Percentiles rank a stretch among this genome's conserved stretches.
These are phyloP conservation scores for Fonsecaea pedrosoi DNA, from an alignment of 2,329 filamentous ascomycete species.

Conservation along the genomic window DNA sequence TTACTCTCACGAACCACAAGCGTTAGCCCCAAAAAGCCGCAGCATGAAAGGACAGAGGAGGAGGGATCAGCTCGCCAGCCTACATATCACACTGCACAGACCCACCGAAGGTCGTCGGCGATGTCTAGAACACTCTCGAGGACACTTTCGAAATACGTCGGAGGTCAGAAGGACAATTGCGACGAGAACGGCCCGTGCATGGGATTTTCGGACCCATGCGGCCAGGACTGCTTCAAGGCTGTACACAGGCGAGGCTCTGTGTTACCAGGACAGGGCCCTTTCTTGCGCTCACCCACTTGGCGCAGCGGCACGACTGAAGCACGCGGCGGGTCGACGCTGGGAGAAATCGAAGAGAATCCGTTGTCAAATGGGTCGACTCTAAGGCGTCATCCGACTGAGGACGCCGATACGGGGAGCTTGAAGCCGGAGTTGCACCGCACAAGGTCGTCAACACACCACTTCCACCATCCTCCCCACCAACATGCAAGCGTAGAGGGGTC, in stretches of 20 bases:
- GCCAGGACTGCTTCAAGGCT: slow-evolving; percentile 64
- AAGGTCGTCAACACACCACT: slow-evolving; percentile 38
- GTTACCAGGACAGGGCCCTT: slow-evolving; percentile 29
- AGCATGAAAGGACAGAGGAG: slow-evolving; percentile 13
- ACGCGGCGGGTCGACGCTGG: slow-evolving; percentile 22
- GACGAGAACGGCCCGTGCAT: slow-evolving; percentile 66
- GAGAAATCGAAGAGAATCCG: slow-evolving; percentile 26
- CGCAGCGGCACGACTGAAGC: slow-evolving; percentile 22
- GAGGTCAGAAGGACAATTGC: slow-evolving; percentile 58
- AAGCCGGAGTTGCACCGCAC: slow-evolving; percentile 28
- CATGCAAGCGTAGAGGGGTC: slow-evolving; percentile 22
- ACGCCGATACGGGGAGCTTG: slow-evolving; percentile 9
- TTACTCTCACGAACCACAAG: slow-evolving; percentile 37
- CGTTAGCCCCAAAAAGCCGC: slow-evolving; percentile 26
- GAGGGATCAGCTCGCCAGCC: slow-evolving; percentile 18
- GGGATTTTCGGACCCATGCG: slow-evolving; percentile 67
- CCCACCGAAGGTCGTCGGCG: slow-evolving; percentile 43
- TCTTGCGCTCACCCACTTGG: slow-evolving; percentile 28
- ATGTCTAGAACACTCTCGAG: slow-evolving; percentile 46
- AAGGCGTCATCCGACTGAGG: slow-evolving; percentile 27
- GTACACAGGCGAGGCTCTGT: slow-evolving; percentile 40
- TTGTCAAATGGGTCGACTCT: slow-evolving; percentile 11
- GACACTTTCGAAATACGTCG: slow-evolving; percentile 58
- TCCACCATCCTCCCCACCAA: slow-evolving; percentile 38
- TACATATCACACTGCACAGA: slow-evolving; percentile 32